phyloP scores from a whole-genome alignment of 179 eudicot genomes.

The Pouteria campechiana region DNA sequence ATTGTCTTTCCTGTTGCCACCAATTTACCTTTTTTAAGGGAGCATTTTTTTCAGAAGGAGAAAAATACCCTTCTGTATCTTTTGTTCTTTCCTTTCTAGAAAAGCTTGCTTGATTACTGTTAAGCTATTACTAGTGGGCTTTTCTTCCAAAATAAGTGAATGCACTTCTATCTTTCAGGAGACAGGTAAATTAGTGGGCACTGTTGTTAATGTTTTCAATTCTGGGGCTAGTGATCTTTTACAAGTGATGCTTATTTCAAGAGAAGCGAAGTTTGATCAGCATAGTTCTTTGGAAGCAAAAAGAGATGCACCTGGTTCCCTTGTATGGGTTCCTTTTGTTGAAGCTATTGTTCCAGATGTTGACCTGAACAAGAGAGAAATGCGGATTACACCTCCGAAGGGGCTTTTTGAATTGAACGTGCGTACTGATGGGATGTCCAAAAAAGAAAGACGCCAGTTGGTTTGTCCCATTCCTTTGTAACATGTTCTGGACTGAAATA shows the following conservation, averaged over 20 bases:
- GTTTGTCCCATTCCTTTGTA: constrained; percentile 36
- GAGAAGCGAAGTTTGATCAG: constrained; percentile 18
- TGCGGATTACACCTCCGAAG: constrained; percentile 90
- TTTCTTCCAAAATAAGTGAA: too few species aligned
- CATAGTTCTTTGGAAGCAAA: constrained; percentile 18
- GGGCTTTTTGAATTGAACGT: constrained; percentile 82
- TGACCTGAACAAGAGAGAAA: constrained; percentile 61
- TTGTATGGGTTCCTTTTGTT: constrained; percentile 91
- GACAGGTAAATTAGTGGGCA: constrained; percentile 76
- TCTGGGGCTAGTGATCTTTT: constrained; percentile 83
- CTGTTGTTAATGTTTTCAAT: constrained; percentile 64
- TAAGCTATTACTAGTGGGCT: too few species aligned
- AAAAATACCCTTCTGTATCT: too few species aligned
- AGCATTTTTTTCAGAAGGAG: too few species aligned
- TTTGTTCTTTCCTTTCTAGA: too few species aligned
- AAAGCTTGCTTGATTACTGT: too few species aligned
- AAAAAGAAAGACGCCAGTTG: constrained; percentile 82
- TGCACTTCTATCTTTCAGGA: constrained; percentile 54
- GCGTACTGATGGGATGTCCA: constrained; percentile 64
- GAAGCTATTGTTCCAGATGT: constrained; percentile 89
- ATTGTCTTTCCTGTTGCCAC: too few species aligned
- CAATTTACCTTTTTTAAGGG: too few species aligned
- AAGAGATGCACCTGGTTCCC: constrained; percentile 36
- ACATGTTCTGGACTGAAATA: too few species aligned
- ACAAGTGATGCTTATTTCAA: constrained; percentile 57